phyloP scores from a whole-genome alignment of 495 filamentous ascomycete genomes.

The Hypoxylon fragiforme region DNA sequence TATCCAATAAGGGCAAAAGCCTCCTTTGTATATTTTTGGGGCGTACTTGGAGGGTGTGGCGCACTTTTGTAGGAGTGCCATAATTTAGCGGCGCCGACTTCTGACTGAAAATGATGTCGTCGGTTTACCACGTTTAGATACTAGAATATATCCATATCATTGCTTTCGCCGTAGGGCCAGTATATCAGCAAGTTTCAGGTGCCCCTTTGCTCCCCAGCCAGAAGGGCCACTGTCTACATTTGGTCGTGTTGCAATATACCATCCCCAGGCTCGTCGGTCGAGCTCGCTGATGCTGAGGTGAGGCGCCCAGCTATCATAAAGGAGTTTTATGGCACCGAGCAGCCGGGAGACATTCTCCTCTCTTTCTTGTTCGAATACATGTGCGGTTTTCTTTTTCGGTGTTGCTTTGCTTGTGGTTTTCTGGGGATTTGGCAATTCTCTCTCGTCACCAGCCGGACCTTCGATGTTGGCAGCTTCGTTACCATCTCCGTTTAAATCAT shows the following conservation, averaged over 20 bases:
- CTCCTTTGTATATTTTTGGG: no score
- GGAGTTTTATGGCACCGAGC: constrained; percentile 65
- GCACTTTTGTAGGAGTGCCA: no score
- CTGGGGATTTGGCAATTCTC: neutral
- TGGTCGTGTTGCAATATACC: constrained; percentile 77
- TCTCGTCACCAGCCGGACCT: neutral
- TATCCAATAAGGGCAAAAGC: no score
- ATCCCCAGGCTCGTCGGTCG: constrained; percentile 74
- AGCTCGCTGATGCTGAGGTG: constrained; percentile 62
- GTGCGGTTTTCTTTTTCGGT: constrained; percentile 46
- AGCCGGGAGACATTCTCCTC: constrained; percentile 68
- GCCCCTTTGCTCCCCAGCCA: constrained; percentile 82
- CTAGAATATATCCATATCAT: constrained; percentile 6
- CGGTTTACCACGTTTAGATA: neutral
- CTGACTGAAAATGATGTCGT: constrained; percentile 36
- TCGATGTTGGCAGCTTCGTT: neutral
- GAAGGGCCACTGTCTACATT: constrained; percentile 69
- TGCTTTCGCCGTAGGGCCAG: constrained; percentile 60
- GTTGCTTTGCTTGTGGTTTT: constrained; percentile 22
- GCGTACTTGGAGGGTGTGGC: no score
- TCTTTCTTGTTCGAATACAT: constrained; percentile 56
- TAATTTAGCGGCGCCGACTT: no score
- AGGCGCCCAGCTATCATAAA: constrained; percentile 71
- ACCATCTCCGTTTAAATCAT: constrained; percentile 3
- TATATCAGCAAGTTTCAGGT: constrained; percentile 66